These are phyloP conservation scores for Xylariaceae sp. DNA, from an alignment of 2,329 filamentous ascomycete species.

Conservation along the genomic window DNA sequence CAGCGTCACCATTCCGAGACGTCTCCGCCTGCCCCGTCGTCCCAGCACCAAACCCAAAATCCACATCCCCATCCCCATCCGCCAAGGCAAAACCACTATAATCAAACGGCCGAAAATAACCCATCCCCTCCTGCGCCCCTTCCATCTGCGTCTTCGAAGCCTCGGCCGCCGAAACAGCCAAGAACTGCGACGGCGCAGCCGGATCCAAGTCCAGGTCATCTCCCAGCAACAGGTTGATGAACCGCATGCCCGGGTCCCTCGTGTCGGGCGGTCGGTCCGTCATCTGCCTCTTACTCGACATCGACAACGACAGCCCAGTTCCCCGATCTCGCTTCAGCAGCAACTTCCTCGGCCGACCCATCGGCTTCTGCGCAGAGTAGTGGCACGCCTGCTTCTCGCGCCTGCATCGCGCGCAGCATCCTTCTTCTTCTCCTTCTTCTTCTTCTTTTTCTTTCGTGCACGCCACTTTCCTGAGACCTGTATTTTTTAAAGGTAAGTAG, in stretches of 20 bases:
- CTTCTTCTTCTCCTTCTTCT: conserved; percentile 51
- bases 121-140: no score
- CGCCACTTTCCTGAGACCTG: conserved; percentile 58
- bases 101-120: no score
- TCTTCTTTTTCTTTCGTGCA: conserved; percentile 59
- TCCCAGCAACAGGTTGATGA: conserved; percentile 24
- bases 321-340: conserved; percentile 4
- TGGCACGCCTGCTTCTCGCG: conserved; percentile 52
- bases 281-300: conserved; percentile 24
- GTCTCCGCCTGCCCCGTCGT: no score
- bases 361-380: conserved; percentile 61
- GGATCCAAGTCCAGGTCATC: conserved; percentile 14
- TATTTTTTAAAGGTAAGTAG: conserved; percentile 16
- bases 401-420: conserved; percentile 54
- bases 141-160: no score
- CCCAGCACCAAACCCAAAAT: no score
- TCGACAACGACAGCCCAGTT: conserved; percentile 3
- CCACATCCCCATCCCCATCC: no score
- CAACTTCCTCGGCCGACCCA: conserved; percentile 57
- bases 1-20: no score
- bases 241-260: conserved; percentile 24
- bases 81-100: conserved; percentile 14
- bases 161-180: no score
- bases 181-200: no score
- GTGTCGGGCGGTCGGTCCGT: conserved; percentile 23